Evolutionary conservation across 179 eudicot species (phyloP), one percentile per base, ranked within the genome.

Genomic region (Actinidia arguta): DNA sequence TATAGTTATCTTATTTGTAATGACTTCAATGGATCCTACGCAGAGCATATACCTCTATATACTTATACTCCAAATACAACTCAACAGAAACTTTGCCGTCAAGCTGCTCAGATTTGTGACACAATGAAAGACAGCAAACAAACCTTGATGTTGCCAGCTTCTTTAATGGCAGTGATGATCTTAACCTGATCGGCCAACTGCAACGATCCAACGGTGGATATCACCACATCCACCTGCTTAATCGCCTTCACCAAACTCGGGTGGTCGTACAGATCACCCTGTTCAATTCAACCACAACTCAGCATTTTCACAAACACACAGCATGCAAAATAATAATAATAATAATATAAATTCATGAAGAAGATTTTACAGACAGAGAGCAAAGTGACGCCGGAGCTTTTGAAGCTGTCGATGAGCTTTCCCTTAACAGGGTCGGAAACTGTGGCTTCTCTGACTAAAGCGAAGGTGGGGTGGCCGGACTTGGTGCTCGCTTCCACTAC

Each of bases 221-320:
- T 89, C 78, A 90, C 93, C 69, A 90, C 93, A 81, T 90, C 93
- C 77, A 89, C 91, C 52, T 84, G 85, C 86, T 90, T 89, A 52
- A 89, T 56, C n/a, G 90, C 89, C 81, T 87, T 89, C 85, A 89
- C 85, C 83, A 90, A 84, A 69, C 89, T 87, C 70, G 74, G 87
- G 54, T 90, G 90, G 47, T 90, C 88, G 36, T 85, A n/a, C 84
- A 90, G 3, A 85, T 90, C 93, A 31, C 93, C 91, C 91, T 90
- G 76, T 61, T 78, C 67, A 39, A 50, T 76, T 10, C 85, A 75
- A 73, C 9, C 44, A 39, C 56, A n/a, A 39, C 42, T 39, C 42
- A 39, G 42, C 42, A 39, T 39, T 39, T 39, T 39, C 42, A 39
- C 42, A 16, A 13, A 5, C 0, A 55, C 62, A 13, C 12, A 27